These are phyloP conservation scores for Penicillium sp. DNA, from an alignment of 2,329 filamentous ascomycete species.

Conservation along the genomic window DNA sequence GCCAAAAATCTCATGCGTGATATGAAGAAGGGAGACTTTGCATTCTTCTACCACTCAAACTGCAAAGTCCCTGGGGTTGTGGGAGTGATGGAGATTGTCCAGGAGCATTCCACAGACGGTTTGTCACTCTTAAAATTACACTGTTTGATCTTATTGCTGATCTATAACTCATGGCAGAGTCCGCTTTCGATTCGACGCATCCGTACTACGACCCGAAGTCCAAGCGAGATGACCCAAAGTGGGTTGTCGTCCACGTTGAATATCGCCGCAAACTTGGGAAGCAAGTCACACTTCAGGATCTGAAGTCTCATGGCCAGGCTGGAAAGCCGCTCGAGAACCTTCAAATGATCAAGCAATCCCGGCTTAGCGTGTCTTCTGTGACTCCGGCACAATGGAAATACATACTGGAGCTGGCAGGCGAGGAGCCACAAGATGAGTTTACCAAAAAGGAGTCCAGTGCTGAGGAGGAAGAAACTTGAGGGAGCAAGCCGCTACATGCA, in stretches of 20 bases:
- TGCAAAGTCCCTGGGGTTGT: constrained; percentile 86
- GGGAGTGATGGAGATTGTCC: constrained; percentile 84
- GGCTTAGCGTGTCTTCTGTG: constrained; percentile 70
- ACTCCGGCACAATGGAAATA: constrained; percentile 48
- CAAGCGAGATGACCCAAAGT: constrained; percentile 67
- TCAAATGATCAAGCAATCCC: constrained; percentile 78
- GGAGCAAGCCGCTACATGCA: neutral
- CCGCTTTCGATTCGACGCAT: constrained; percentile 67
- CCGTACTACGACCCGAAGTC: constrained; percentile 84
- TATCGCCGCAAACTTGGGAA: constrained; percentile 79
- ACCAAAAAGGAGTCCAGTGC: constrained; percentile 4
- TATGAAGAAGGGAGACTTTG: constrained; percentile 88
- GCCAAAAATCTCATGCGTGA: constrained; percentile 85
- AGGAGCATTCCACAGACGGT: constrained; percentile 78
- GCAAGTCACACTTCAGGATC: constrained; percentile 67
- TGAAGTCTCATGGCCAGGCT: constrained; percentile 62
- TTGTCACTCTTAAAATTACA: constrained; percentile 37
- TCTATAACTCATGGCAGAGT: constrained; percentile 46
- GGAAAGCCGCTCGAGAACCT: constrained; percentile 65
- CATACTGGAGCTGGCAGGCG: constrained; percentile 45
- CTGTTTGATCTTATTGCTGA: constrained; percentile 8
- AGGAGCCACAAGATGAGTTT: constrained; percentile 24
- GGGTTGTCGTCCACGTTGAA: constrained; percentile 85
- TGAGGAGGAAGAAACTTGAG: neutral
- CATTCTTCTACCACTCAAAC: constrained; percentile 97